These are phyloP conservation scores for Amyloporia xantha DNA, from an alignment of 768 basidiomycete species.

Conservation along the genomic window DNA sequence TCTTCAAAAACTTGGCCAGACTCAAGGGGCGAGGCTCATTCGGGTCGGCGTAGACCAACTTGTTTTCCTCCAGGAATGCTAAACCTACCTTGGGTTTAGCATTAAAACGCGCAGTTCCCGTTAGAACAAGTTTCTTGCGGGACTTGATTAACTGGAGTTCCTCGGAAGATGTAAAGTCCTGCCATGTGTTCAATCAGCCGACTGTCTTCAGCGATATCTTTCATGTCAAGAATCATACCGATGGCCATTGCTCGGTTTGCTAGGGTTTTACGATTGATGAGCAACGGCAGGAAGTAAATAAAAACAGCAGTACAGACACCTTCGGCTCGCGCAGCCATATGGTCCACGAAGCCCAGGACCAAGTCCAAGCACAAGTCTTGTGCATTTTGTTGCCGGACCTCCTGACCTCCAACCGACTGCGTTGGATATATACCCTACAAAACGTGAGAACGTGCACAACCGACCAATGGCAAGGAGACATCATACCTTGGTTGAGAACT, in stretches of 20 bases:
- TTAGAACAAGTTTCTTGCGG: constrained; percentile 77
- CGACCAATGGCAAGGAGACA: not conserved
- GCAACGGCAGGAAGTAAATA: not conserved
- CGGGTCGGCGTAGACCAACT: constrained; percentile 68
- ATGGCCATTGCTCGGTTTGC: constrained; percentile 51
- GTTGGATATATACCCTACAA: constrained; percentile 73
- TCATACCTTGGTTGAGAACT: constrained; percentile 79
- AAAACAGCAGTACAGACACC: constrained; percentile 29
- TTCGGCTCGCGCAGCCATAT: constrained; percentile 70
- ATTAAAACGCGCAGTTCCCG: constrained; percentile 86
- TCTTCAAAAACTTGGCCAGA: constrained; percentile 83
- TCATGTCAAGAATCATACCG: constrained; percentile 36
- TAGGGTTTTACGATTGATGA: constrained; percentile 2
- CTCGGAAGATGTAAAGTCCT: constrained; percentile 54
- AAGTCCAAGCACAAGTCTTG: constrained; percentile 88
- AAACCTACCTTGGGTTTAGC: constrained; percentile 87
- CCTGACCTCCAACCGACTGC: constrained; percentile 49
- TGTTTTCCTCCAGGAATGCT: constrained; percentile 87
- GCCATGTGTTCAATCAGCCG: too few species aligned
- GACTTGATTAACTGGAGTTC: constrained; percentile 66
- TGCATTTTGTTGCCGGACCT: constrained; percentile 63
- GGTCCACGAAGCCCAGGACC: constrained; percentile 77
- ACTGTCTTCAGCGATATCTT: too few species aligned
- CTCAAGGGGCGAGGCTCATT: constrained; percentile 51
- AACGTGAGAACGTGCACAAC: not conserved